Conservation (phyloP, 2,329 filamentous ascomycete genomes). For the Ophiostoma fasciatum region DNA sequence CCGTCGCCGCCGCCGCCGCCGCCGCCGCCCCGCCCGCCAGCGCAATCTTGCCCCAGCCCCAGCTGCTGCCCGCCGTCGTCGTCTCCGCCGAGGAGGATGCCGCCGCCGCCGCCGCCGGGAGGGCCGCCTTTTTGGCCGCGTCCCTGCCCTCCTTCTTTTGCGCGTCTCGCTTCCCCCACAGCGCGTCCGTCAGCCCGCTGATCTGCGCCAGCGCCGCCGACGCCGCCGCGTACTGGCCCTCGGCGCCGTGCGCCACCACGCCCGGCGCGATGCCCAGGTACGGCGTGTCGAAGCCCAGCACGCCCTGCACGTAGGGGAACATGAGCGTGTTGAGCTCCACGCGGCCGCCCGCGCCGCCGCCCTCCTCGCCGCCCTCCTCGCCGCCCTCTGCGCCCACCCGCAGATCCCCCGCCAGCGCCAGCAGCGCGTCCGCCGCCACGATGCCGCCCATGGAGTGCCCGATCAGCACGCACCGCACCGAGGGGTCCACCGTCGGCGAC, state of each 20-base stretch:
- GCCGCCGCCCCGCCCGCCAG: slow-evolving; percentile 51
- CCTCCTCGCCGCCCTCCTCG: slow-evolving; percentile 16
- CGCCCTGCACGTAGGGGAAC: slow-evolving; percentile 85
- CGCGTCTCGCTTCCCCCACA: slow-evolving; percentile 47
- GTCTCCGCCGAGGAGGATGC: slow-evolving; percentile 13
- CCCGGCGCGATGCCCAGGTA: slow-evolving; percentile 71
- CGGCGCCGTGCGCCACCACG: slow-evolving; percentile 73
- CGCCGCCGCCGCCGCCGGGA: not conserved
- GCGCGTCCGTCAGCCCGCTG: slow-evolving; percentile 48
- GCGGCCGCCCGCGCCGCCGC: slow-evolving; percentile 23
- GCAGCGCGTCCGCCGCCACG: slow-evolving; percentile 76
- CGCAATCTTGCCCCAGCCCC: slow-evolving; percentile 79
- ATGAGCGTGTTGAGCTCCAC: slow-evolving; percentile 48
- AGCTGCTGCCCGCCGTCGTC: slow-evolving; percentile 21
- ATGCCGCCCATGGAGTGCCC: slow-evolving; percentile 92
- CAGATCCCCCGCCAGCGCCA: slow-evolving; percentile 48
- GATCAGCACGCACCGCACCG: slow-evolving; percentile 65
- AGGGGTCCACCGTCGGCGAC: slow-evolving; percentile 74
- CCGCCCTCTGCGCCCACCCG: slow-evolving; percentile 31
- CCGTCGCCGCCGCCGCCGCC: slow-evolving; percentile 58
- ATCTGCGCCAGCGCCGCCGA: slow-evolving; percentile 53
- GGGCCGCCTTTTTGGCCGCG: not conserved
- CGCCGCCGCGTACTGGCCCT: slow-evolving; percentile 69
- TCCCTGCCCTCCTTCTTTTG: slow-evolving; percentile 16
- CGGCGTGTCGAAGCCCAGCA: slow-evolving; percentile 89